Percentiles rank a stretch among this genome's conserved stretches.
These are phyloP conservation scores for Paralagenidium karlingii DNA, from an alignment of 352 stramenopile species.

Conservation along the genomic window DNA sequence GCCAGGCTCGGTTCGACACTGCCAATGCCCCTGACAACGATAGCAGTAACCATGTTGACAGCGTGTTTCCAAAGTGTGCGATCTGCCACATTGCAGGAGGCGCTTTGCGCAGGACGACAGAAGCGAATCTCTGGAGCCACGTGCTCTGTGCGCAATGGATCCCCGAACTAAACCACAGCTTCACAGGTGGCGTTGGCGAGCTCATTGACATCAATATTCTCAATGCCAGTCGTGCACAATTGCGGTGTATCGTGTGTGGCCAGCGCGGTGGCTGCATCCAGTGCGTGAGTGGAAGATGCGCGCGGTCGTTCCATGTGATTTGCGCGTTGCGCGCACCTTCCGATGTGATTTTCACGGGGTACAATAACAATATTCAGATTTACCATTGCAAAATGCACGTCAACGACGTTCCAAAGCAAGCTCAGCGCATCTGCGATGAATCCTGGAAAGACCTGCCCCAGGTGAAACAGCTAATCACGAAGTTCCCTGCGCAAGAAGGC, in stretches of 20 bases:
- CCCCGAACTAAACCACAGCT: slow-evolving; percentile 70
- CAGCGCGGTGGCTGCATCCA: slow-evolving; percentile 77
- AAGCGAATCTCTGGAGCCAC: slow-evolving; percentile 60
- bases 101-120: slow-evolving; percentile 47
- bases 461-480: slow-evolving; percentile 10
- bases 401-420: slow-evolving; percentile 27
- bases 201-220: slow-evolving; percentile 47
- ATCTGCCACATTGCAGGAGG: slow-evolving; percentile 60
- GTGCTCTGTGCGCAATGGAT: slow-evolving; percentile 81
- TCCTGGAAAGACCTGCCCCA: slow-evolving; percentile 27
- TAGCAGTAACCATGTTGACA: too few species aligned
- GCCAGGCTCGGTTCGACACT: slow-evolving; percentile 15
- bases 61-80: slow-evolving; percentile 34
- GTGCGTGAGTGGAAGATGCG: slow-evolving; percentile 73
- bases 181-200: slow-evolving; percentile 40
- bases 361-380: slow-evolving; percentile 70
- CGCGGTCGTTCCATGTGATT: slow-evolving; percentile 68
- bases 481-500: slow-evolving; percentile 11
- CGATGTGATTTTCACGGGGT: slow-evolving; percentile 64
- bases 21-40: slow-evolving; percentile 1
- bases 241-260: slow-evolving; percentile 78
- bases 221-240: slow-evolving; percentile 45
- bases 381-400: slow-evolving; percentile 78
- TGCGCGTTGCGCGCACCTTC: slow-evolving; percentile 68
- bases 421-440: slow-evolving; percentile 52